Percentiles rank a stretch among this genome's conserved stretches.
Conservation (phyloP, 805 yeast species). For the Sungouiella blattae region DNA sequence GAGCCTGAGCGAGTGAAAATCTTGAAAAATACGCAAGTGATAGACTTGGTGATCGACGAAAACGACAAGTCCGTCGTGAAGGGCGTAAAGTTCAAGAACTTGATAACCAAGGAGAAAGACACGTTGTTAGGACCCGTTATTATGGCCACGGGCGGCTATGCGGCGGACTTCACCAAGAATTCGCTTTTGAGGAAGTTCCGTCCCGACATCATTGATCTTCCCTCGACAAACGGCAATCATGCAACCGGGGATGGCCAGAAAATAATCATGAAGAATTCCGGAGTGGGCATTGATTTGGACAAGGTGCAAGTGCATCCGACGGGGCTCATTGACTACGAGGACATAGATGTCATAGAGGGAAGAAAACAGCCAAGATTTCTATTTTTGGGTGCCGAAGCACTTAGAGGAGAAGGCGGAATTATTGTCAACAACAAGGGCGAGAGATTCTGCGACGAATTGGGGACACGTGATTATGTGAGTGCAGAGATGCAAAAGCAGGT, state of each 20-base stretch:
- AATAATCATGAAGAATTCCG: conserved; percentile 48
- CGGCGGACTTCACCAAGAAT: conserved; percentile 56
- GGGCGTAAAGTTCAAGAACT: conserved; percentile 27
- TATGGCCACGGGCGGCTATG: conserved; percentile 64
- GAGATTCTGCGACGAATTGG: conserved; percentile 58
- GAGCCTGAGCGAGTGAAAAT: conserved; percentile 39
- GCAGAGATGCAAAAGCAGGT: conserved; percentile 49
- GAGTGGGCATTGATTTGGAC: conserved; percentile 58
- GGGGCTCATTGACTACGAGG: conserved; percentile 51
- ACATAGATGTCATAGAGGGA: conserved; percentile 42
- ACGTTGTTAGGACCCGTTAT: conserved; percentile 53
- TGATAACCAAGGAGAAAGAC: conserved; percentile 27
- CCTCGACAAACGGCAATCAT: conserved; percentile 59
- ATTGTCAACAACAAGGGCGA: conserved; percentile 50
- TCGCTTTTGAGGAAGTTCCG: conserved; percentile 53
- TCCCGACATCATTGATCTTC: conserved; percentile 54
- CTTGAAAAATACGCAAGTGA: conserved; percentile 26
- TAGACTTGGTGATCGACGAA: conserved; percentile 38
- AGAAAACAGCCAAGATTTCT: conserved; percentile 44
- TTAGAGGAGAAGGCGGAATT: conserved; percentile 65
- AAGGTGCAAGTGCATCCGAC: conserved; percentile 69
- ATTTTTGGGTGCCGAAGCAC: conserved; percentile 62
- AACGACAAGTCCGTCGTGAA: conserved; percentile 9
- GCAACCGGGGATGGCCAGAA: conserved; percentile 66
- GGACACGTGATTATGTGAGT: conserved; percentile 58